Evolutionary conservation across 2,329 filamentous ascomycete genomes (phyloP).

Genomic region (Paecilomyces formosus): DNA sequence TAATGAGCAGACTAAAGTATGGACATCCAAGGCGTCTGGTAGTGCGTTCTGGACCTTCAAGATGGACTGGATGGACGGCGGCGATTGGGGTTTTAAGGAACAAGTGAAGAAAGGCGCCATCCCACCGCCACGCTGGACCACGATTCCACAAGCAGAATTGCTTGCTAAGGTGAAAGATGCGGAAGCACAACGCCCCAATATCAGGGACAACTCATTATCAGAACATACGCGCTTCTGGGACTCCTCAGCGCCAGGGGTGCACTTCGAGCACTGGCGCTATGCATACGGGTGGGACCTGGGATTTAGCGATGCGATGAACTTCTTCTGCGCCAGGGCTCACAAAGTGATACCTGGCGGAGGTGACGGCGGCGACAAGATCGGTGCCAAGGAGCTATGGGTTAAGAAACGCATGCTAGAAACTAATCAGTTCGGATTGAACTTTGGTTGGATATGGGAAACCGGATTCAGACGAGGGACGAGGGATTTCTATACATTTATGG

Average conservation of each 20-base stretch:
- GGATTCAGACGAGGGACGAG: slow-evolving; percentile 28
- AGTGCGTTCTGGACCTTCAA: slow-evolving; percentile 55
- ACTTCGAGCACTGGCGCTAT: slow-evolving; percentile 48
- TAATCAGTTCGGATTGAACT: slow-evolving; percentile 36
- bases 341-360: slow-evolving; percentile 23
- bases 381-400: slow-evolving; percentile 52
- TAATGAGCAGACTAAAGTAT: slow-evolving; percentile 40
- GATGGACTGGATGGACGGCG: slow-evolving; percentile 56
- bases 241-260: slow-evolving; percentile 33
- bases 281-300: slow-evolving; percentile 50
- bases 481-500: slow-evolving; percentile 20
- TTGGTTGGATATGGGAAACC: slow-evolving; percentile 35
- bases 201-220: slow-evolving; percentile 29
- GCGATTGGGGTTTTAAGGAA: slow-evolving; percentile 53
- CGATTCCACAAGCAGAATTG: slow-evolving; percentile 30
- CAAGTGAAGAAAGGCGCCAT: slow-evolving; percentile 43
- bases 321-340: slow-evolving; percentile 40
- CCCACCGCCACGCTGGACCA: slow-evolving; percentile 30
- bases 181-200: slow-evolving; percentile 27
- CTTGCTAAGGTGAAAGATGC: slow-evolving; percentile 31
- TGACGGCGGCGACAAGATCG: slow-evolving; percentile 42
- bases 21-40: slow-evolving; percentile 44
- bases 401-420: slow-evolving; percentile 48
- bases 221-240: slow-evolving; percentile 48
- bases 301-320: slow-evolving; percentile 47